Evolutionary conservation across 768 basidiomycete genomes (phyloP).

Genomic region (Lentinus brumalis): DNA sequence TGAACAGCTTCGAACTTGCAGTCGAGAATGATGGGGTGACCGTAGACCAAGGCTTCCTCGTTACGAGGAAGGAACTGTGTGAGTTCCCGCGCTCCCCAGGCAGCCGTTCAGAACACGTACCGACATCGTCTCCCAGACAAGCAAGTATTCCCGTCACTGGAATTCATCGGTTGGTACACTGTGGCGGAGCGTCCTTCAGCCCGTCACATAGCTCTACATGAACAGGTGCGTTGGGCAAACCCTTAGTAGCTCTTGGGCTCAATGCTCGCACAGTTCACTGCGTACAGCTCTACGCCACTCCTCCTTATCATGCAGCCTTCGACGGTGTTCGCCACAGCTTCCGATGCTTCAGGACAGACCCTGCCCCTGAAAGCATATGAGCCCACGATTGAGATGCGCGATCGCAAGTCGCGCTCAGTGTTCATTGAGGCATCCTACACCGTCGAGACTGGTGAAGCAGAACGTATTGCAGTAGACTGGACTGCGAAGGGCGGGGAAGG

Average conservation of each 20-base stretch:
- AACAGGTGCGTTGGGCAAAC: conserved; percentile 57
- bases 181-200: conserved; percentile 73
- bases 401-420: conserved; percentile 72
- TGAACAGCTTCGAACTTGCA: conserved; percentile 94
- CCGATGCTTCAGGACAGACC: conserved; percentile 62
- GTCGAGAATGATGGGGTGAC: conserved; percentile 55
- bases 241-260: not conserved
- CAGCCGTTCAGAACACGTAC: too few species aligned
- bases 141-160: conserved; percentile 96
- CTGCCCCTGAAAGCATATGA: conserved; percentile 96
- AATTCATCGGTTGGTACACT: conserved; percentile 98
- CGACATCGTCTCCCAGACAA: conserved; percentile 63
- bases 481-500: conserved; percentile 84
- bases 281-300: conserved; percentile 86
- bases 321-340: conserved; percentile 40
- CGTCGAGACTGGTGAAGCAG: conserved; percentile 97
- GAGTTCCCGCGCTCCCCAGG: conserved; percentile 23
- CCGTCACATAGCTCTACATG: conserved; percentile 81
- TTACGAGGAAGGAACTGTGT: conserved; percentile 89
- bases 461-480: conserved; percentile 98
- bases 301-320: conserved; percentile 75
- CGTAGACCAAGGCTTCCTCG: conserved; percentile 82
- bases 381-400: conserved; percentile 82
- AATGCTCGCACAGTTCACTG: conserved; percentile 61
- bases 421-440: conserved; percentile 86